Evolutionary conservation across 1,139 yeast genomes (phyloP), one percentile per base, ranked within the genome.

Genomic region (Lodderomyces parapsilosis): DNA sequence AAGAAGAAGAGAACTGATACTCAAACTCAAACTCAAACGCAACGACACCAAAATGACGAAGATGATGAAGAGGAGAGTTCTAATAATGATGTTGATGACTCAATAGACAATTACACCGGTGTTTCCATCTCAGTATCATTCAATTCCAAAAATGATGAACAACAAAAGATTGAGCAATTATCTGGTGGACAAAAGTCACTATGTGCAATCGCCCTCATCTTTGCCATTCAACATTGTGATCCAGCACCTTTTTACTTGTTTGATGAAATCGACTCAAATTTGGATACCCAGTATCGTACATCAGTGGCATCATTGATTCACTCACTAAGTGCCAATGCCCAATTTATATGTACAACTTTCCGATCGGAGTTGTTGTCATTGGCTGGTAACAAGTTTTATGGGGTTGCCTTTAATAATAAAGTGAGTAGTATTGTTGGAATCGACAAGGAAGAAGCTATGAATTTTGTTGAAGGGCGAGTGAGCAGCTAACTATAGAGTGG

Each of bases 181-280:
- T 88, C 96, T 0, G 99, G 99, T 33, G 99, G 99, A 6, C 99
- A 93, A 58, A 93, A 93, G 59, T 87, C 98, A 0, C 69, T 93
- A 15, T 91, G 98, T 71, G 98, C 99, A 2, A 81, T 93, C 53
- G 91, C 98, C 0, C 75, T 93, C 41, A 91, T 93, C 50, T 75
- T 93, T 48, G 98, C 99, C 3, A 89, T 93, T 49, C 99, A 93
- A 66, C 81, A 78, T 59, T 88, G 95, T 53, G 98, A 93, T 54
- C 98, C 98, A 8, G 98, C 98, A 2, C 98, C 99, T 40, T 93
- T 93, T 62, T 93, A 93, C 59, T 67, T 93, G 43, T 90, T 93
- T 63, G 99, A 93, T 63, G 99, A 93, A 68, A 86, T 93, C 47
- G 99, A 93, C 66, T 97, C 98, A 7, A 93, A 93, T 53, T 73